These are phyloP conservation scores for Sporisorium iseilematis-ciliati DNA, from an alignment of 1,284 basidiomycete genomes.

Conservation along the genomic window DNA sequence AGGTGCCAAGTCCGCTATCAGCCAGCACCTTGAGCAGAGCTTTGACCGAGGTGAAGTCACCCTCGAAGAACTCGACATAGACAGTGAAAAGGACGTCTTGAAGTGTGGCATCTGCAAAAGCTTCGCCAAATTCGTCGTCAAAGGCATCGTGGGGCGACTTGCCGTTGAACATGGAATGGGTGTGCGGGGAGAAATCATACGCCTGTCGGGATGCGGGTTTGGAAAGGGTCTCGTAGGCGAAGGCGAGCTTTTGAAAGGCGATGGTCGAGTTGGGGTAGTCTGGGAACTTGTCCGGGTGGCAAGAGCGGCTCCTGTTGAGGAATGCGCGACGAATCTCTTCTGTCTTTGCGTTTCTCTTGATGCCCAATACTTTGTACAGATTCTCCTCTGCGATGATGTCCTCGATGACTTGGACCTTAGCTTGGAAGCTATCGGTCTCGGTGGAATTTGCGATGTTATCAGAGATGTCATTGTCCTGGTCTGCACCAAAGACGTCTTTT, in stretches of 20 bases:
- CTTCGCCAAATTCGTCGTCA: slow-evolving; percentile 52
- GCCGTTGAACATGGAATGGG: slow-evolving; percentile 50
- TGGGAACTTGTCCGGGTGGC: slow-evolving; percentile 89
- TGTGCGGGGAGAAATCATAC: slow-evolving; percentile 75
- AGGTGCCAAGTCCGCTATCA: slow-evolving; percentile 60
- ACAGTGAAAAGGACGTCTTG: slow-evolving; percentile 79
- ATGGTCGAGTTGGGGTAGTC: slow-evolving; percentile 79
- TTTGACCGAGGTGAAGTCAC: slow-evolving; percentile 74
- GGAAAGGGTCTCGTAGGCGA: slow-evolving; percentile 83
- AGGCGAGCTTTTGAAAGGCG: slow-evolving; percentile 85
- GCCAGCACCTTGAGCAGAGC: slow-evolving; percentile 73
- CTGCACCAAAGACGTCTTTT: slow-evolving; percentile 1
- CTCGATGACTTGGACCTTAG: slow-evolving; percentile 50
- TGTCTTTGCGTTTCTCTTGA: slow-evolving; percentile 73
- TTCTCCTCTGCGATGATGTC: slow-evolving; percentile 70
- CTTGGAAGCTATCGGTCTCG: slow-evolving; percentile 24
- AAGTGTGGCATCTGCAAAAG: slow-evolving; percentile 70
- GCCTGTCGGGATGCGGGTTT: slow-evolving; percentile 78
- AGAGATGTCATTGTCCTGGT: slow-evolving; percentile 3
- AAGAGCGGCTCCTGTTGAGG: slow-evolving; percentile 79
- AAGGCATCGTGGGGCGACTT: slow-evolving; percentile 46
- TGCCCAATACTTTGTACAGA: slow-evolving; percentile 80
- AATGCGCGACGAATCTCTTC: slow-evolving; percentile 83
- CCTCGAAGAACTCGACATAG: slow-evolving; percentile 84
- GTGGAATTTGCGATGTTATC: neutral